Evolutionary conservation across 805 yeast genomes (phyloP), one percentile per base, ranked within the genome.

Genomic region (Hanseniaspora occidentalis): DNA sequence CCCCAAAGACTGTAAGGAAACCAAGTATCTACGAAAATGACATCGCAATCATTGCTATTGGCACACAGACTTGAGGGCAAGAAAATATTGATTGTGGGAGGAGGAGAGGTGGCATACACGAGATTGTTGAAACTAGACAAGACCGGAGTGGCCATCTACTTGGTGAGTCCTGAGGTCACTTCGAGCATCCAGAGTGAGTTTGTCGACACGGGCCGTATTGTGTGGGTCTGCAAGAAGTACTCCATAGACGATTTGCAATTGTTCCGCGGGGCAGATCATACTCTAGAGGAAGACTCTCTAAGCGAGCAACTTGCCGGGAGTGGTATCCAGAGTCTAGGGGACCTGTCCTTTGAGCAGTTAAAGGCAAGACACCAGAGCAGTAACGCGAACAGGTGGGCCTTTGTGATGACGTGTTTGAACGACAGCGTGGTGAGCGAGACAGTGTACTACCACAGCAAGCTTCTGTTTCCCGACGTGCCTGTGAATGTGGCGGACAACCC

Each of bases 401-500:
- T 59, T 21, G 49, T 59, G 3, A 38, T 59, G 22, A 54, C 56
- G 1, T 57, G 62, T 31, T 51, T 59, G 5, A 55, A 60, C 10
- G 50, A 58, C 38, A 46, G 41, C 7, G 27, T 19, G 2, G 18
- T 46, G 23, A 52, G 61, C 10, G 48, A 50, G 37, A 38, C 41
- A 18, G 49, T 58, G 1, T 56, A 53, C 38, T 40, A 45, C 6
- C 47, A 51, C 21, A 46, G 50, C 5, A 51, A 51, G 21, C 14
- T 35, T 10, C 39, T 37, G 14, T 54, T 51, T 26, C 39, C 45
- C 6, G 52, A 50, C 20, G 58, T 56, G 33, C 35, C 53, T 40
- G 50, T 59, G n/a, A 60, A 60, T 37, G 61, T 60, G 8, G 62
- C 63, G 6, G 64, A 60, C 38, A 52, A 54, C 13, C 62, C 62